Evolutionary conservation across 2,329 filamentous ascomycete species (phyloP).

Genomic region (Acrodontium crateriforme): DNA sequence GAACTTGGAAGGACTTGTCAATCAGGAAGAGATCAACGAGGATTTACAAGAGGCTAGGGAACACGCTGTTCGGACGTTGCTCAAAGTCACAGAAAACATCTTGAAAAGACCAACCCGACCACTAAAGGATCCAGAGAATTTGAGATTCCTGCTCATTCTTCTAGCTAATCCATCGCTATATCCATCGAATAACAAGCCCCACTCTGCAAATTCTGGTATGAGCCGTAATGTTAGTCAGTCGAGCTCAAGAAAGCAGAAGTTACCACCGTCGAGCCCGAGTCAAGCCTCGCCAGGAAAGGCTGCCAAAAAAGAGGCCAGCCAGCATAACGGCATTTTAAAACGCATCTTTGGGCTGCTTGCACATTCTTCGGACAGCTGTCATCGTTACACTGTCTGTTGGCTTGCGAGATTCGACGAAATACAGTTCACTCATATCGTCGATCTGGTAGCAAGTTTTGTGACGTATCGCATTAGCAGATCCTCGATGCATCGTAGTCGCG

Average conservation of each 20-base stretch:
- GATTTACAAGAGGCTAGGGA: conserved; percentile 48
- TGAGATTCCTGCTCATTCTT: conserved; percentile 66
- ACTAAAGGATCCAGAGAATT: conserved; percentile 52
- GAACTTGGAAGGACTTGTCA: conserved; percentile 33
- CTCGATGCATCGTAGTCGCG: conserved; percentile 48
- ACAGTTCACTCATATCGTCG: conserved; percentile 60
- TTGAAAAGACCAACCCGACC: conserved; percentile 65
- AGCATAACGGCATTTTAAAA: conserved; percentile 75
- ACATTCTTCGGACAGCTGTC: conserved; percentile 60
- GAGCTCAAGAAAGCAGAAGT: too few relatives aligned
- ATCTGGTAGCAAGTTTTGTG: conserved; percentile 64
- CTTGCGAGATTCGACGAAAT: conserved; percentile 54
- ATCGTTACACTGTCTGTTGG: conserved; percentile 66
- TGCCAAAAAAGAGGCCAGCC: conserved; percentile 36
- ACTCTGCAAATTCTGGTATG: conserved; percentile 8
- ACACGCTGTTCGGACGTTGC: conserved; percentile 53
- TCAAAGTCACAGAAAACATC: conserved; percentile 67
- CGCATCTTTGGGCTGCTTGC: conserved; percentile 68
- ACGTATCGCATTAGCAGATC: conserved; percentile 65
- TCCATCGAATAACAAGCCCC: conserved; percentile 17
- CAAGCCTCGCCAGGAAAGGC: conserved; percentile 14
- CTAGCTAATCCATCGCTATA: conserved; percentile 66
- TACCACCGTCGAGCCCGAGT: conserved; percentile 7
- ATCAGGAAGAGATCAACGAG: conserved; percentile 33
- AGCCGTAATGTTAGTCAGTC: conserved; percentile 4